A percentile compares a stretch with the other conserved stretches of the same genome.
phyloP scores from a whole-genome alignment of 345 rosid species.

The Angophora floribunda region DNA sequence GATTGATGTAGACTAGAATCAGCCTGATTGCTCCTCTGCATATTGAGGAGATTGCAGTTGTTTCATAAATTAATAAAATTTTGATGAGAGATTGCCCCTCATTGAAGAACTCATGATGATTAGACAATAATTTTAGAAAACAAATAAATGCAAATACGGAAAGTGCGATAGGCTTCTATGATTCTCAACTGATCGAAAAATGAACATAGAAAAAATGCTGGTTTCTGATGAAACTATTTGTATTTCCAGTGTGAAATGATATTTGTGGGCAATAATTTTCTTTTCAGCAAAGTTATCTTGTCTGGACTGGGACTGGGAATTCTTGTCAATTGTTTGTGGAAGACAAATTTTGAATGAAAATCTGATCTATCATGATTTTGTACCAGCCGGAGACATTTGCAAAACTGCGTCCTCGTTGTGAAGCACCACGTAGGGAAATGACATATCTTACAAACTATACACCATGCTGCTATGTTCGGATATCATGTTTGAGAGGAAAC shows the following conservation, averaged over 20 bases:
- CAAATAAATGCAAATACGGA: not conserved
- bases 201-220: not conserved
- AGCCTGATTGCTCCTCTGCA: not conserved
- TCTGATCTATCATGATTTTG: not conserved
- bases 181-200: not conserved
- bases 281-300: not conserved
- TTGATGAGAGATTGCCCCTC: not conserved
- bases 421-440: slow-evolving; percentile 90
- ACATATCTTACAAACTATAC: slow-evolving; percentile 66
- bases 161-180: not conserved
- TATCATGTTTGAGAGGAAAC: slow-evolving; percentile 81
- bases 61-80: not conserved
- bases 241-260: not conserved
- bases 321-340: not conserved
- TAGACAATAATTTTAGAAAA: not conserved
- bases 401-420: slow-evolving; percentile 80
- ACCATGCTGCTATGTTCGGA: slow-evolving; percentile 73
- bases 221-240: not conserved
- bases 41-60: not conserved
- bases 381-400: slow-evolving; percentile 77
- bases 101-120: not conserved
- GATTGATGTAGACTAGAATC: not conserved
- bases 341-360: not conserved
- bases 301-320: not conserved
- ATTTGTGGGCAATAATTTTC: not conserved